These are phyloP conservation scores for Hamiltosporidium magnivora DNA, from an alignment of 371 early-diverging fungal genomes.

Conservation along the genomic window DNA sequence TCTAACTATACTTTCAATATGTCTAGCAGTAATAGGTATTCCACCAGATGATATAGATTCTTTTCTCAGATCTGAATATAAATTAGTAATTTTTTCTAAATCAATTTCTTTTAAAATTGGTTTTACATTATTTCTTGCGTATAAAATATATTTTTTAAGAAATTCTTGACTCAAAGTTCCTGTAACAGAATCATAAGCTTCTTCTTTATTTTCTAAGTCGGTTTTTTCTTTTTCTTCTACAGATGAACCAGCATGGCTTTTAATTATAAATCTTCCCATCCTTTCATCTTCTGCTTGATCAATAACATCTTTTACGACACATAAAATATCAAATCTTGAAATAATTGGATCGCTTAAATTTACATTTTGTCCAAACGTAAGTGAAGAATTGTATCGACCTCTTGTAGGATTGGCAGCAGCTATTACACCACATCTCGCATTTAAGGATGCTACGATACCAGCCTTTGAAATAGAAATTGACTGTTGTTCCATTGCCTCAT, in stretches of 20 bases:
- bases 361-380: conserved; percentile 90
- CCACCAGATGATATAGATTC: conserved; percentile 71
- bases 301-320: conserved; percentile 81
- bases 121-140: conserved; percentile 70
- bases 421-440: conserved; percentile 83
- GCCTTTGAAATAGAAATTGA: conserved; percentile 92
- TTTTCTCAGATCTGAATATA: conserved; percentile 79
- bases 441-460: conserved; percentile 80
- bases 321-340: conserved; percentile 95
- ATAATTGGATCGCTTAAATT: conserved; percentile 93
- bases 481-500: conserved; percentile 99
- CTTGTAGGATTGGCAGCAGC: conserved; percentile 96
- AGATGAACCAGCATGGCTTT: conserved; percentile 60
- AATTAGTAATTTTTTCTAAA: conserved; percentile 66
- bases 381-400: conserved; percentile 83
- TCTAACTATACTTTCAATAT: conserved; percentile 88
- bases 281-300: conserved; percentile 72
- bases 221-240: conserved; percentile 44
- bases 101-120: conserved; percentile 75
- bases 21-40: conserved; percentile 93
- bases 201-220: background rate
- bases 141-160: conserved; percentile 91
- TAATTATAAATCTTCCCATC: conserved; percentile 82
- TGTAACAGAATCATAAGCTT: background rate
- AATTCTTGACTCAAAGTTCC: background rate